These are phyloP conservation scores for Pythium sukuiense DNA, from an alignment of 352 stramenopile genomes.

Conservation along the genomic window DNA sequence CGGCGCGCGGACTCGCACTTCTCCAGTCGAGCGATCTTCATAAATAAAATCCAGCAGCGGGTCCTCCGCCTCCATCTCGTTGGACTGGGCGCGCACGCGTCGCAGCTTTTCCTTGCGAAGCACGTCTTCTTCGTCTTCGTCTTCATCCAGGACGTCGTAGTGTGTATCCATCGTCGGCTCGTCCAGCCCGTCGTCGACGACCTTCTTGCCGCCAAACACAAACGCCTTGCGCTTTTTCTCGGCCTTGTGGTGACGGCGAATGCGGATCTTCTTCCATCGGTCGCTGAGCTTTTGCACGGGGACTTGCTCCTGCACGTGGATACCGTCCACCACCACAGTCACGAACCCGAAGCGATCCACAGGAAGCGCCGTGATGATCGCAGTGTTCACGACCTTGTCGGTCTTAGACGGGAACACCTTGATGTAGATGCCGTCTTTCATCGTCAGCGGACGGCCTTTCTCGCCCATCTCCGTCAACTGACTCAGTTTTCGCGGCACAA, in stretches of 20 bases:
- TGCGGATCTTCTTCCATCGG: conserved; percentile 60
- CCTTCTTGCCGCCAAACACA: conserved; percentile 44
- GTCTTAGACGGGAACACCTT: conserved; percentile 55
- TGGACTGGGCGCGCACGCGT: conserved; percentile 24
- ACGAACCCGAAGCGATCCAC: conserved; percentile 62
- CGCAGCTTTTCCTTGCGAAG: neutral
- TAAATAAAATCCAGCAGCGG: conserved; percentile 46
- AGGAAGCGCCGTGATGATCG: conserved; percentile 51
- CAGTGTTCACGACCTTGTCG: conserved; percentile 50
- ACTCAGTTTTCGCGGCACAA: conserved; percentile 71
- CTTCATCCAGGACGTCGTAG: conserved; percentile 25
- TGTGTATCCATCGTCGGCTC: conserved; percentile 25
- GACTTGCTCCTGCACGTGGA: conserved; percentile 44
- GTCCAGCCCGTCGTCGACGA: conserved; percentile 12
- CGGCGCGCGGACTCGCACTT: conserved; percentile 37
- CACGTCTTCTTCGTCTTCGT: conserved; percentile 17
- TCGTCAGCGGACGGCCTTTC: conserved; percentile 20
- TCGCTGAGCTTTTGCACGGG: conserved; percentile 58
- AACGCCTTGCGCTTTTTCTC: conserved; percentile 40
- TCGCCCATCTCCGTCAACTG: conserved; percentile 56
- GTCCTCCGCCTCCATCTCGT: conserved; percentile 27
- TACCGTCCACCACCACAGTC: conserved; percentile 61
- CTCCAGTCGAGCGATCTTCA: conserved; percentile 53
- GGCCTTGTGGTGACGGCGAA: conserved; percentile 35
- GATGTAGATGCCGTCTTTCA: conserved; percentile 55